Percentiles rank a stretch among this genome's conserved stretches.
These are phyloP conservation scores for Zygoascus hellenicus DNA, from an alignment of 1,139 yeast species.

Conservation along the genomic window DNA sequence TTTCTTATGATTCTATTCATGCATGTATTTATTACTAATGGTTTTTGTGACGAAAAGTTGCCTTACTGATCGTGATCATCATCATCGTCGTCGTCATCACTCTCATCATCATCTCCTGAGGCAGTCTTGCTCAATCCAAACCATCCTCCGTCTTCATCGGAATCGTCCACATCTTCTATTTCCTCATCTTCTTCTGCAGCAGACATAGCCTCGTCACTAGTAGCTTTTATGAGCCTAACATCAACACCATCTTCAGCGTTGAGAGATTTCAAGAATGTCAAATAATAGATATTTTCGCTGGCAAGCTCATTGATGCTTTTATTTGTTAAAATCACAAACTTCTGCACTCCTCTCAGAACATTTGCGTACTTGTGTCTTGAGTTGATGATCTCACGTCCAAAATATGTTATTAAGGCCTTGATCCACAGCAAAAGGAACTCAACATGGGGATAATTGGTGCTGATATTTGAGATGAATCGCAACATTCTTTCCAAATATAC, in stretches of 20 bases:
- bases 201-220: slow-evolving; percentile 27
- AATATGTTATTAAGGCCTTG: slow-evolving; percentile 56
- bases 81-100: slow-evolving; percentile 14
- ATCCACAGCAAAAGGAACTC: slow-evolving; percentile 86
- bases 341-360: slow-evolving; percentile 63
- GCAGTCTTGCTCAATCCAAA: slow-evolving; percentile 31
- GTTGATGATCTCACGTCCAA: slow-evolving; percentile 67
- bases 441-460: slow-evolving; percentile 74
- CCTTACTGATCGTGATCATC: no score
- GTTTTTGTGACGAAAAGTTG: neutral
- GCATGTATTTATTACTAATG: neutral
- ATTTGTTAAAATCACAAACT: slow-evolving; percentile 68
- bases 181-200: slow-evolving; percentile 25
- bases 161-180: slow-evolving; percentile 25
- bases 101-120: slow-evolving; percentile 10
- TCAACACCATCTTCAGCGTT: slow-evolving; percentile 18
- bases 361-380: slow-evolving; percentile 62
- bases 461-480: slow-evolving; percentile 62
- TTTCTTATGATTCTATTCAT: neutral
- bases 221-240: slow-evolving; percentile 20
- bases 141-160: slow-evolving; percentile 40
- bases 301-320: slow-evolving; percentile 62
- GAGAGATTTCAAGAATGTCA: slow-evolving; percentile 33
- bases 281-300: slow-evolving; percentile 53
- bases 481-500: slow-evolving; percentile 69